Conservation (phyloP, 352 stramenopile genomes). For the Globisporangium canariense region DNA sequence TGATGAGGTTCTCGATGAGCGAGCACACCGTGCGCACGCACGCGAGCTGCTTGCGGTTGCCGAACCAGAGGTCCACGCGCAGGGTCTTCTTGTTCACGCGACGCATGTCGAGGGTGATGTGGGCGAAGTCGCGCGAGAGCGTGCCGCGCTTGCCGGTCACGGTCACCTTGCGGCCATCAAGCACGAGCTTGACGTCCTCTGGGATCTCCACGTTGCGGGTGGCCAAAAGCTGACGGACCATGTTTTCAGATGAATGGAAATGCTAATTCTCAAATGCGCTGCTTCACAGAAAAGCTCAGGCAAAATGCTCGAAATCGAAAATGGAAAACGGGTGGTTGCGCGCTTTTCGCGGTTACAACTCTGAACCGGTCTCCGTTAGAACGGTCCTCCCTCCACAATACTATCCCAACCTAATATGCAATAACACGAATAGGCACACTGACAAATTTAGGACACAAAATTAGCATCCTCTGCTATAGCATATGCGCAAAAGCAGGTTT, state of each 20-base stretch:
- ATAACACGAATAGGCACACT: no score
- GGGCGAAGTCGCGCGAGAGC: constrained; percentile 96
- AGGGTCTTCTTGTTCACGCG: constrained; percentile 91
- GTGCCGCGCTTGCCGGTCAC: constrained; percentile 95
- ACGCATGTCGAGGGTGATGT: constrained; percentile 96
- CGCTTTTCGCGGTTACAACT: no score
- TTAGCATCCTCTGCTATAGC: no score
- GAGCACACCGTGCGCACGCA: constrained; percentile 98
- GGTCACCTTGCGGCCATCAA: constrained; percentile 94
- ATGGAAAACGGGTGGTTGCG: not conserved
- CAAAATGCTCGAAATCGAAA: not conserved
- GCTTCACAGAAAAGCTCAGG: not conserved
- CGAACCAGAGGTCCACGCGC: constrained; percentile 98
- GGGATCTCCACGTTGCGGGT: constrained; percentile 93
- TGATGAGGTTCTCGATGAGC: constrained; percentile 99
- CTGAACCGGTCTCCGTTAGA: no score
- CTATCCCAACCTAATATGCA: no score
- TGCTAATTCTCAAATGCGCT: constrained; percentile 71
- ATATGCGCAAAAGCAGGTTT: no score
- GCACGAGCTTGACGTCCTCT: constrained; percentile 91
- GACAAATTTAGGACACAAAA: no score
- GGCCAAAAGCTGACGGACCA: constrained; percentile 89
- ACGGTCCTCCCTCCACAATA: no score
- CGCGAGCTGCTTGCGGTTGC: constrained; percentile 97
- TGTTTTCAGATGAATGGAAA: constrained; percentile 44